phyloP scores from a whole-genome alignment of 2,329 filamentous ascomycete species.

The Hypoxylon sp. region DNA sequence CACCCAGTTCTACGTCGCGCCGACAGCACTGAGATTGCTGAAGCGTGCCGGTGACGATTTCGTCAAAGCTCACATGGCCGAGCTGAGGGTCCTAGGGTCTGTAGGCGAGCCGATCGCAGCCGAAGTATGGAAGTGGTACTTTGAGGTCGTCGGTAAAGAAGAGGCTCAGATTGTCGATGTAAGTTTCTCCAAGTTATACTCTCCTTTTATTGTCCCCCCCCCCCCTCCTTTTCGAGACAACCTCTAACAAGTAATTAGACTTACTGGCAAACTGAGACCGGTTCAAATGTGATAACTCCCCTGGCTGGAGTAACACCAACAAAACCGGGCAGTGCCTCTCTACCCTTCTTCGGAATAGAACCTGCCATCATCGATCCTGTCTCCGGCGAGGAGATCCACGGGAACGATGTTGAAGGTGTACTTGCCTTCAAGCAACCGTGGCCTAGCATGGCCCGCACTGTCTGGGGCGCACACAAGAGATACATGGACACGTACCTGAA shows the following conservation, averaged over 20 bases:
- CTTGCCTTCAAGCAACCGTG: slow-evolving; percentile 96
- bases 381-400: slow-evolving; percentile 88
- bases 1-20: slow-evolving; percentile 98
- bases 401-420: slow-evolving; percentile 97
- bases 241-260: slow-evolving; percentile 65
- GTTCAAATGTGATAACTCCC: slow-evolving; percentile 93
- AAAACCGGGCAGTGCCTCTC: slow-evolving; percentile 93
- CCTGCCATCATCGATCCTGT: slow-evolving; percentile 97
- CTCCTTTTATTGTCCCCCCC: too few species aligned
- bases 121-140: slow-evolving; percentile 99
- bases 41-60: slow-evolving; percentile 96
- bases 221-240: too few species aligned
- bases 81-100: slow-evolving; percentile 88
- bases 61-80: slow-evolving; percentile 88
- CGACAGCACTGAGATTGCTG: slow-evolving; percentile 88
- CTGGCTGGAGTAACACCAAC: slow-evolving; percentile 93
- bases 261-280: slow-evolving; percentile 99
- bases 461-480: slow-evolving; percentile 96
- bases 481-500: slow-evolving; percentile 99
- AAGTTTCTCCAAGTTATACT: slow-evolving; percentile 54
- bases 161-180: slow-evolving; percentile 94
- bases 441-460: slow-evolving; percentile 98
- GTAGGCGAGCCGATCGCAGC: slow-evolving; percentile 97
- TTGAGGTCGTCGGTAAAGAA: slow-evolving; percentile 91
- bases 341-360: slow-evolving; percentile 98